A percentile compares a stretch with the other conserved stretches of the same genome.
Conservation (phyloP, 805 yeast genomes). For the Ogataea kodamae region DNA sequence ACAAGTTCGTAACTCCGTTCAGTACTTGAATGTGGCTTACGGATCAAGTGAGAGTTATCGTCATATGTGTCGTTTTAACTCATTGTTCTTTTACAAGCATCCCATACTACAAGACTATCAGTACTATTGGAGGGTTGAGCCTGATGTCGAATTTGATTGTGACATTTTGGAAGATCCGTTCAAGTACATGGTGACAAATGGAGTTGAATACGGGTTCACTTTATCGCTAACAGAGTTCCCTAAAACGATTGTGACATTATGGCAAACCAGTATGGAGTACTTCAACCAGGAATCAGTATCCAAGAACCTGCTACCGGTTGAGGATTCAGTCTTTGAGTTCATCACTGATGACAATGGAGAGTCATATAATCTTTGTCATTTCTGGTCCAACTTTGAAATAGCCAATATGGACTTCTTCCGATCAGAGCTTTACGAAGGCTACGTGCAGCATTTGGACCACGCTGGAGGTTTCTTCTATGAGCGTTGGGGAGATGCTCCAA, state of each 20-base stretch:
- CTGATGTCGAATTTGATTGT: slow-evolving; percentile 48
- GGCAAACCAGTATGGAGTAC: slow-evolving; percentile 45
- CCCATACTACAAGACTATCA: slow-evolving; percentile 49
- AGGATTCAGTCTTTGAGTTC: slow-evolving; percentile 51
- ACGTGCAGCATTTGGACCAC: slow-evolving; percentile 59
- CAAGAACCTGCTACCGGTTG: slow-evolving; percentile 17
- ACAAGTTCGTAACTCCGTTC: slow-evolving; percentile 33
- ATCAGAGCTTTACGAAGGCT: slow-evolving; percentile 50
- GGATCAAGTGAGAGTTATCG: slow-evolving; percentile 66
- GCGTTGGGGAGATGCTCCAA: slow-evolving; percentile 83
- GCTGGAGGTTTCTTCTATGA: slow-evolving; percentile 82
- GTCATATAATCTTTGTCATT: slow-evolving; percentile 72
- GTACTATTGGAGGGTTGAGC: slow-evolving; percentile 63
- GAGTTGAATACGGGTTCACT: slow-evolving; percentile 50
- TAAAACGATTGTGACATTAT: slow-evolving; percentile 49
- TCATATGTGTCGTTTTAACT: slow-evolving; percentile 59
- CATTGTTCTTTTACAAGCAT: slow-evolving; percentile 54
- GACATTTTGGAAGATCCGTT: slow-evolving; percentile 55
- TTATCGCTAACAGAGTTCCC: slow-evolving; percentile 49
- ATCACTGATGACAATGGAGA: slow-evolving; percentile 62
- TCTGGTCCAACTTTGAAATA: slow-evolving; percentile 78
- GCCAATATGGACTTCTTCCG: slow-evolving; percentile 68
- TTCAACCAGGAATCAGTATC: slow-evolving; percentile 30
- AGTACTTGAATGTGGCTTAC: slow-evolving; percentile 45
- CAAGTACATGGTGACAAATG: slow-evolving; percentile 47